These are phyloP conservation scores for Trichoderma atrobrunneum DNA, from an alignment of 2,329 filamentous ascomycete species.

Conservation along the genomic window DNA sequence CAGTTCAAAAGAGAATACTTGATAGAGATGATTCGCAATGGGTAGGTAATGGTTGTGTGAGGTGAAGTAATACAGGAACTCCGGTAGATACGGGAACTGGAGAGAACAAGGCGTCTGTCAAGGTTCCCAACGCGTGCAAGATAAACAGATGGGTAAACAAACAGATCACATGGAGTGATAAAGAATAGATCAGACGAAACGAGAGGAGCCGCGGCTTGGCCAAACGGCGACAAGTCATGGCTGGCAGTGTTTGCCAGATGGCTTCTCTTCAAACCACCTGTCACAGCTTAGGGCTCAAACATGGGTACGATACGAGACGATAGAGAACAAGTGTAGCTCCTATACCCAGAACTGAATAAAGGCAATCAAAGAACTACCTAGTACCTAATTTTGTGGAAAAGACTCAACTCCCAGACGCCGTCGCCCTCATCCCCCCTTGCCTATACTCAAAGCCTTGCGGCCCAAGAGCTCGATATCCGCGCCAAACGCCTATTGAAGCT, in stretches of 20 bases:
- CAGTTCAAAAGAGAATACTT: neutral
- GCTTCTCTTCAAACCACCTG: neutral
- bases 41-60: neutral
- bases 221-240: neutral
- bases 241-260: neutral
- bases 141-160: neutral
- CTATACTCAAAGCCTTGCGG: neutral
- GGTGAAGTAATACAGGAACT: neutral
- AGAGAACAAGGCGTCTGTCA: neutral
- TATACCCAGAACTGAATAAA: neutral
- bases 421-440: neutral
- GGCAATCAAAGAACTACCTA: neutral
- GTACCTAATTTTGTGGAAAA: neutral
- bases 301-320: neutral
- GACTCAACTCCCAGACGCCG: neutral
- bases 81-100: neutral
- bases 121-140: neutral
- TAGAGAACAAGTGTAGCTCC: too few species aligned
- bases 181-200: neutral
- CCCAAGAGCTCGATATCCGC: neutral
- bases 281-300: neutral
- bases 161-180: neutral
- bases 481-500: neutral
- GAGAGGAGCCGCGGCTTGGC: neutral
- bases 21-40: neutral